Percentiles rank a stretch among this genome's conserved stretches.
These are phyloP conservation scores for Ganoderma meredithae DNA, from an alignment of 1,284 basidiomycete genomes.

Conservation along the genomic window DNA sequence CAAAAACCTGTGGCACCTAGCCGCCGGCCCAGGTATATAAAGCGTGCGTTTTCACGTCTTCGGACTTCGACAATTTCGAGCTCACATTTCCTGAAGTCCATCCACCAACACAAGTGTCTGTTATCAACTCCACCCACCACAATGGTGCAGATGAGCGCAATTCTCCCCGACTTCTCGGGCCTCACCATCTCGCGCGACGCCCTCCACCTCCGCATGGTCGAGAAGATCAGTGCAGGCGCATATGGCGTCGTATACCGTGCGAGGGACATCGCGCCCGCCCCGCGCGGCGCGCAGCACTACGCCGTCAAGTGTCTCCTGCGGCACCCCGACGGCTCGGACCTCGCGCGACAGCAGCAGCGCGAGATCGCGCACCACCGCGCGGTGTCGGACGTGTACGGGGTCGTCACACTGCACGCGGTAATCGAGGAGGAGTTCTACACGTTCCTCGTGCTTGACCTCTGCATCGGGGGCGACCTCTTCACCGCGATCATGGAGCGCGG, in stretches of 20 bases:
- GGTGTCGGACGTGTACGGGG: conserved; percentile 61
- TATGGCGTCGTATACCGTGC: conserved; percentile 76
- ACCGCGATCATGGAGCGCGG: conserved; percentile 64
- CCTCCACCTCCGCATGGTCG: conserved; percentile 49
- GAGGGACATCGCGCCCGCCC: conserved; percentile 45
- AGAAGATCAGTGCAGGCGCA: conserved; percentile 66
- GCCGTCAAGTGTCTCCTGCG: conserved; percentile 74
- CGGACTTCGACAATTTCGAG: neutral
- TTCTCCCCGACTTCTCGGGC: conserved; percentile 40
- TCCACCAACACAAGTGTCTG: too few species aligned
- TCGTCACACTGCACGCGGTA: conserved; percentile 65
- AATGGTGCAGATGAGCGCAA: conserved; percentile 39
- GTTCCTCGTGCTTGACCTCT: conserved; percentile 67
- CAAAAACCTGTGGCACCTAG: neutral
- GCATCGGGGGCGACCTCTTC: conserved; percentile 73
- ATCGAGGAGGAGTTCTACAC: conserved; percentile 63
- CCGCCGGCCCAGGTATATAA: neutral
- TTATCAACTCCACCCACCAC: neutral
- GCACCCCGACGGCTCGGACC: conserved; percentile 66
- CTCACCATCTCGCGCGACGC: conserved; percentile 29
- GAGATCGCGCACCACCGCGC: conserved; percentile 55
- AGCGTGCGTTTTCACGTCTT: neutral
- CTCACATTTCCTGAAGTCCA: neutral
- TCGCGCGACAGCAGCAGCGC: conserved; percentile 43
- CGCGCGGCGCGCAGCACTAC: conserved; percentile 38